Evolutionary conservation across 208 protist genomes (phyloP), one percentile per base, ranked within the genome.

Genomic region (Acanthamoeba polyphaga): DNA sequence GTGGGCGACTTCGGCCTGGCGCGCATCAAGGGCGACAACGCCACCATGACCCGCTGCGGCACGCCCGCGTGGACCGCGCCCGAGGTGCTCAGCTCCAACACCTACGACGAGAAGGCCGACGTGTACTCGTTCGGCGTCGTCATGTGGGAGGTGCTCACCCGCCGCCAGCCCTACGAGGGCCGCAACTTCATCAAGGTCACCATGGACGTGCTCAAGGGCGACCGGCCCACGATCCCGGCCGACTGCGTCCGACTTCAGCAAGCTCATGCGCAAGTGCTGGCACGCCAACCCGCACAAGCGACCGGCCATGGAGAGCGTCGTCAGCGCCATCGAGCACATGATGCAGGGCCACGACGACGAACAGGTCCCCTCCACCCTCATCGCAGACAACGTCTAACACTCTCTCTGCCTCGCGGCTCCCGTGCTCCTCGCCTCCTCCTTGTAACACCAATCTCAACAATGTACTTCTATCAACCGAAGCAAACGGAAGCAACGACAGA

Each of bases 71-170:
- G 97, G 95, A 97, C 97, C 46, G 95, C 96, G 32, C 96, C 96
- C 46, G 96, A 97, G 55, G 72, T 97, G 2, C 53, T 94, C 4
- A n/a, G 90, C 1, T 88, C 95, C 38, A 76, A 95, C 55, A 38
- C 53, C 9, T 96, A 97, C 49, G 70, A 89, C 82, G 78, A 96
- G 22, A 92, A 94, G 19, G 96, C 95, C 19, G 97, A 98, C 95
- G 96, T 98, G 9, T 98, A 95, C 68, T 94, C 84, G 0, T 98
- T 96, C 96, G 97, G 89, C 13, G 95, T 98, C n/a, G 95, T 98
- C 1, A 70, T 97, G 51, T 94, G 76, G 1, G 96, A 97, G 64
- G 70, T 97, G n/a, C 76, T 97, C 24, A 97, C 96, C 22, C 70
- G 96, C n/a, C 24, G 55, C n/a, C 29, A 89, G 22, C 82, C 82